Evolutionary conservation across 495 filamentous ascomycete genomes (phyloP).

Genomic region (Penicillium odoratum): DNA sequence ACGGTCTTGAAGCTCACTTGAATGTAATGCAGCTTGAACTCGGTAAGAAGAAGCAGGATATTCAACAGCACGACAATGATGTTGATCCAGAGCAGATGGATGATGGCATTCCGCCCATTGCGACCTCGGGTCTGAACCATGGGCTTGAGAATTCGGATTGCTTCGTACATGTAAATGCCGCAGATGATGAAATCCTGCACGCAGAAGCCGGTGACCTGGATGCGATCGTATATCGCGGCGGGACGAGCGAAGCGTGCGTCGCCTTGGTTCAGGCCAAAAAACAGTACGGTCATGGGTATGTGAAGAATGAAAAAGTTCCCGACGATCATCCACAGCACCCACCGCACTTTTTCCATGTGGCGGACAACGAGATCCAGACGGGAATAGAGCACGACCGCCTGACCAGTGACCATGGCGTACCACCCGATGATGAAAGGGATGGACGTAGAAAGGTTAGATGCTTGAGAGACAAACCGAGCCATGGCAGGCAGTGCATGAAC

Average conservation of each 20-base stretch:
- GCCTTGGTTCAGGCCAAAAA: neutral
- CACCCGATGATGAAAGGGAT: conserved; percentile 9
- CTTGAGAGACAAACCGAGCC: conserved; percentile 6
- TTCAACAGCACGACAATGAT: neutral
- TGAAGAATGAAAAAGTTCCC: conserved; percentile 18
- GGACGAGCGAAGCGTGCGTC: neutral
- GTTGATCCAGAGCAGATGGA: conserved; percentile 2
- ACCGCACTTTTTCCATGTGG: neutral
- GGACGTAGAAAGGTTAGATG: conserved; percentile 7
- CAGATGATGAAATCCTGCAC: conserved; percentile 8
- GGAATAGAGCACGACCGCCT: conserved; percentile 7
- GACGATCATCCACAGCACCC: conserved; percentile 50
- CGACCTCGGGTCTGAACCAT: neutral
- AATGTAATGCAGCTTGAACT: conserved; percentile 1
- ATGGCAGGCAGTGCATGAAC: conserved; percentile 10
- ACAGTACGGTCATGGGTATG: conserved; percentile 4
- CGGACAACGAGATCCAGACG: neutral
- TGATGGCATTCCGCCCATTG: neutral
- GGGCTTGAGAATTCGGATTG: neutral
- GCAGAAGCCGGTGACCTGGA: conserved; percentile 2
- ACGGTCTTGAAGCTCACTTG: conserved; percentile 3
- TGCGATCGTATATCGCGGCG: conserved; percentile 6
- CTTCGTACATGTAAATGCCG: conserved; percentile 4
- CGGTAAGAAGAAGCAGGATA: conserved; percentile 3
- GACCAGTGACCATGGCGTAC: conserved; percentile 13